These are phyloP conservation scores for Metschnikowia henanensis DNA, from an alignment of 805 yeast genomes.

Conservation along the genomic window DNA sequence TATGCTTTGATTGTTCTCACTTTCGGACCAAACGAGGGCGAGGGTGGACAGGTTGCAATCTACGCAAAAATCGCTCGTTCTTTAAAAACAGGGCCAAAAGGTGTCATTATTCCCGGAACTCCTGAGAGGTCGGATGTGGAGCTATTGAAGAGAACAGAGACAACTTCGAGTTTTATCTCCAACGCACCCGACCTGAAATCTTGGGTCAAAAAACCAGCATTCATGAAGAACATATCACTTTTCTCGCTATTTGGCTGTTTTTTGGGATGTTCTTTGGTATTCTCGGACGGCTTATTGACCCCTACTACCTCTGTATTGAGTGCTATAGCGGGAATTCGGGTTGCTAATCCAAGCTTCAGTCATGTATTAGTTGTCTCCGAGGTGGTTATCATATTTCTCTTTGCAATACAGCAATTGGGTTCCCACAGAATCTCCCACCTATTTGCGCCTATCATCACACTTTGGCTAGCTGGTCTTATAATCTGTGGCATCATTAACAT, in stretches of 20 bases:
- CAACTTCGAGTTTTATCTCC: slow-evolving; percentile 29
- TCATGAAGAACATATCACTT: slow-evolving; percentile 30
- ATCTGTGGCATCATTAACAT: slow-evolving; percentile 49
- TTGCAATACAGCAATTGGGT: slow-evolving; percentile 49
- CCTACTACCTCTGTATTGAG: slow-evolving; percentile 63
- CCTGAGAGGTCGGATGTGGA: slow-evolving; percentile 30
- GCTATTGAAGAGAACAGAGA: slow-evolving; percentile 37
- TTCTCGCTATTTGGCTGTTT: slow-evolving; percentile 43
- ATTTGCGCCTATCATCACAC: slow-evolving; percentile 54
- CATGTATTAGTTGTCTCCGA: slow-evolving; percentile 51
- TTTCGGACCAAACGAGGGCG: slow-evolving; percentile 57
- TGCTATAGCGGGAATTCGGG: slow-evolving; percentile 56
- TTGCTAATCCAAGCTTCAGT: slow-evolving; percentile 47
- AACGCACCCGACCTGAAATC: slow-evolving; percentile 16
- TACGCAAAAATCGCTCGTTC: slow-evolving; percentile 56
- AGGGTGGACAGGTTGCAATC: slow-evolving; percentile 66
- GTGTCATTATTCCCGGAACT: slow-evolving; percentile 44
- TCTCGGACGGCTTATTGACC: slow-evolving; percentile 61
- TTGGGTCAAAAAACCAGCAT: slow-evolving; percentile 23
- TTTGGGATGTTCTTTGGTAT: slow-evolving; percentile 55
- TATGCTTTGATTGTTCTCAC: slow-evolving; percentile 49
- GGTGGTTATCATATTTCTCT: slow-evolving; percentile 45
- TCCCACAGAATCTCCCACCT: slow-evolving; percentile 46
- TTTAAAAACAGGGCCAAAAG: slow-evolving; percentile 46
- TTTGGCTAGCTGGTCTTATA: slow-evolving; percentile 50